Percentiles rank a stretch among this genome's conserved stretches.
Conservation (phyloP, 495 filamentous ascomycete genomes). For the Daldinia bambusicola region DNA sequence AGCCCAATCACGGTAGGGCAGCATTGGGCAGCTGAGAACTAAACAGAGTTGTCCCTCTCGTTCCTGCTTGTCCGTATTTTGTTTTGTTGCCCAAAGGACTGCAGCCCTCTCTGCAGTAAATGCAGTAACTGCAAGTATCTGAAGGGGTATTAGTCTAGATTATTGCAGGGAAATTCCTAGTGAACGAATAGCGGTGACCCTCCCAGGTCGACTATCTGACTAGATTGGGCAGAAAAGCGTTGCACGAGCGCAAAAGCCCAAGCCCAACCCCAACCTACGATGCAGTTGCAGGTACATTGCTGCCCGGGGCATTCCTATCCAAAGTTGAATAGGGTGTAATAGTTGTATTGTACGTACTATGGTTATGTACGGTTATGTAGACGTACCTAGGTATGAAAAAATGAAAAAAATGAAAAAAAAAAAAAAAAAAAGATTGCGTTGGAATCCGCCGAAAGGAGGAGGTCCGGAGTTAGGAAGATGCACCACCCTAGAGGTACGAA, state of each 20-base stretch:
- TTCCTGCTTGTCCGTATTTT: constrained; percentile 36
- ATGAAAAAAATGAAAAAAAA: no score
- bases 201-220: constrained; percentile 38
- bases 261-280: constrained; percentile 32
- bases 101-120: constrained; percentile 17
- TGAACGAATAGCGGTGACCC: constrained; percentile 46
- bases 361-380: no score
- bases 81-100: constrained; percentile 39
- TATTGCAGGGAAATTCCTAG: constrained; percentile 42
- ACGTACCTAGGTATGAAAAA: no score
- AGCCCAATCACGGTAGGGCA: constrained; percentile 48
- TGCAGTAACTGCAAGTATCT: constrained; percentile 18
- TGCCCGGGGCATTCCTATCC: constrained; percentile 41
- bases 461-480: constrained; percentile 24
- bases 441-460: constrained; percentile 27
- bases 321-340: background rate
- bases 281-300: constrained; percentile 40
- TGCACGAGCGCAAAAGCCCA: constrained; percentile 42
- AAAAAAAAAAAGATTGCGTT: no score
- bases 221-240: constrained; percentile 49
- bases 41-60: constrained; percentile 23
- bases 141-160: constrained; percentile 32
- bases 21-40: constrained; percentile 48
- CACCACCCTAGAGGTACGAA: constrained; percentile 10
- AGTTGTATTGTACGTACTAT: background rate